phyloP scores from a whole-genome alignment of 75 land plant genomes.

The Picea glauca region DNA sequence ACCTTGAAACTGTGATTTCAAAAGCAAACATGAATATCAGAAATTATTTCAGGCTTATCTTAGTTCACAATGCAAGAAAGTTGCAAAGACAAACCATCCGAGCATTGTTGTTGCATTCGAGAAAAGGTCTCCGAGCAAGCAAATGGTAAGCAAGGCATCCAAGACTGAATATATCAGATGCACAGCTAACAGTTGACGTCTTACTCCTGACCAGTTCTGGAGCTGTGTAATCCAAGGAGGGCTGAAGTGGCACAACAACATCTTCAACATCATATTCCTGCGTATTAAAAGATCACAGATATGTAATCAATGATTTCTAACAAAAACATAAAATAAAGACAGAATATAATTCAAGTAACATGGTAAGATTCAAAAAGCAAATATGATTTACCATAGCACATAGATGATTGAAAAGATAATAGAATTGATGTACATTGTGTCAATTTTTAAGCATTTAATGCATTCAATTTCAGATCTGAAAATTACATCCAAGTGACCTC shows the following conservation, averaged over 20 bases:
- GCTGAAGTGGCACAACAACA: constrained; percentile 82
- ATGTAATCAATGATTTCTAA: not conserved
- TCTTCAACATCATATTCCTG: constrained; percentile 99
- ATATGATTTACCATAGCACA: not conserved
- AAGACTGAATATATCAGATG: constrained; percentile 89
- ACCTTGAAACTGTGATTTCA: too few species aligned
- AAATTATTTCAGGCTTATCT: not conserved
- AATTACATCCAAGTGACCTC: too few species aligned
- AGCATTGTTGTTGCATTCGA: constrained; percentile 90
- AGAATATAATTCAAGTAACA: not conserved
- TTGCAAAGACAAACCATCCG: constrained; percentile 56
- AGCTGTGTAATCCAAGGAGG: constrained; percentile 87
- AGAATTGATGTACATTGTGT: too few species aligned
- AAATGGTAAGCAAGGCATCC: constrained; percentile 87
- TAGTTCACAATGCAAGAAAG: constrained; percentile 4
- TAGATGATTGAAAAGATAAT: too few species aligned
- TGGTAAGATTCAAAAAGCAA: not conserved
- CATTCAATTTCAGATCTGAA: too few species aligned
- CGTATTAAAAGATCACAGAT: not conserved
- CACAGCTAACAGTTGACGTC: constrained; percentile 27
- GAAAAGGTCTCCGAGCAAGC: constrained; percentile 63
- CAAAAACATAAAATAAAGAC: not conserved
- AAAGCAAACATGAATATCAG: too few species aligned
- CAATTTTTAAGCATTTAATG: too few species aligned
- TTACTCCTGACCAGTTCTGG: constrained; percentile 81